A percentile compares a stretch with the other conserved stretches of the same genome.
phyloP scores from a whole-genome alignment of 1,284 basidiomycete species.

The Dichomitus squalens region DNA sequence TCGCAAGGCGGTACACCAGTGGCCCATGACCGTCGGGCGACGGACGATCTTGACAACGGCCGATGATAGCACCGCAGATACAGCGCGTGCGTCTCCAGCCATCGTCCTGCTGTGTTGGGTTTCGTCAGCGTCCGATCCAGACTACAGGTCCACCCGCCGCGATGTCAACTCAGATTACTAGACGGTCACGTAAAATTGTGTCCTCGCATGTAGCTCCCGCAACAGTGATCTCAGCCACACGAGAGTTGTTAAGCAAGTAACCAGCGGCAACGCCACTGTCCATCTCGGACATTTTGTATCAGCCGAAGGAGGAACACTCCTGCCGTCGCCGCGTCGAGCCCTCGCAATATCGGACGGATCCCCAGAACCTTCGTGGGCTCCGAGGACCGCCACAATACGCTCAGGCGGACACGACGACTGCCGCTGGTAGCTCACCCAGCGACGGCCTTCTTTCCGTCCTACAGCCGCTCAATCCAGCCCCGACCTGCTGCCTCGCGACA shows the following conservation, averaged over 20 bases:
- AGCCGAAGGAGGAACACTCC: slow-evolving; percentile 58
- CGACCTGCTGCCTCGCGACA: slow-evolving; percentile 33
- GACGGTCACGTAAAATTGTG: slow-evolving; percentile 46
- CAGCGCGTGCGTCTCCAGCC: slow-evolving; percentile 71
- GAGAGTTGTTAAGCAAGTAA: slow-evolving; percentile 79
- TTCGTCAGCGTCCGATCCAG: slow-evolving; percentile 17
- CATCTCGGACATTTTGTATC: slow-evolving; percentile 90
- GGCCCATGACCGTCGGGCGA: slow-evolving; percentile 39
- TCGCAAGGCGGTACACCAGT: slow-evolving; percentile 68
- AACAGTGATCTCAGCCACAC: slow-evolving; percentile 63
- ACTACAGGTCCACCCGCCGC: slow-evolving; percentile 7
- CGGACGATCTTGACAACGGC: slow-evolving; percentile 62
- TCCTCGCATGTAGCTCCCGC: slow-evolving; percentile 85
- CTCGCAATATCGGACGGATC: slow-evolving; percentile 24
- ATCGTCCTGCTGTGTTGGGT: slow-evolving; percentile 48
- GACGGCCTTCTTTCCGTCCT: slow-evolving; percentile 89
- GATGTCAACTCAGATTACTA: slow-evolving; percentile 23
- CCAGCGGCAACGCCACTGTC: slow-evolving; percentile 38
- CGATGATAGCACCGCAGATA: slow-evolving; percentile 77
- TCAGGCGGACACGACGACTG: slow-evolving; percentile 34
- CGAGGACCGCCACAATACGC: slow-evolving; percentile 29
- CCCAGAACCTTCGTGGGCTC: slow-evolving; percentile 60
- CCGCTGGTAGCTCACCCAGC: slow-evolving; percentile 73
- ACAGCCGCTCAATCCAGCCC: neutral
- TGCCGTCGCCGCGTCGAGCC: slow-evolving; percentile 37